Conservation (phyloP, 768 basidiomycete species). For the Amanita rubescens region DNA sequence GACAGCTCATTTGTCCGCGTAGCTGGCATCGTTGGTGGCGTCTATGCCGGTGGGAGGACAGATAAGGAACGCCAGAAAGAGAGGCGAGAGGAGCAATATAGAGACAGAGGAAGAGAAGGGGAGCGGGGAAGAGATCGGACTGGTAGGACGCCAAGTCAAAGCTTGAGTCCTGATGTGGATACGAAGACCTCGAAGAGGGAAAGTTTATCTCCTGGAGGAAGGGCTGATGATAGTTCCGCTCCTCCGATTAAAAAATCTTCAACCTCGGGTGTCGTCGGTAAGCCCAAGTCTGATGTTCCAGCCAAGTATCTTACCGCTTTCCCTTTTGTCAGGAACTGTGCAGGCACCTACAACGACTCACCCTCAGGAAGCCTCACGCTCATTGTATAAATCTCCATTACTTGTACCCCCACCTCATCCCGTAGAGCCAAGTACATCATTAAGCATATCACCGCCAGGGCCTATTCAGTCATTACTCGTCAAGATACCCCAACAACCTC, state of each 20-base stretch:
- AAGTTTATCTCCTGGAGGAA: not conserved
- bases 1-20: slow-evolving; percentile 7
- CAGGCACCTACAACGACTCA: too few species aligned
- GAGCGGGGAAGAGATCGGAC: slow-evolving; percentile 10
- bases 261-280: not conserved
- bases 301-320: too few species aligned
- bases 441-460: slow-evolving; percentile 20
- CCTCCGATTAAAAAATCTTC: not conserved
- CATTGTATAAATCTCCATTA: slow-evolving; percentile 21
- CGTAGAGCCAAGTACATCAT: slow-evolving; percentile 28
- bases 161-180: slow-evolving; percentile 8
- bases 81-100: slow-evolving; percentile 5
- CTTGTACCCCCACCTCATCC: slow-evolving; percentile 24
- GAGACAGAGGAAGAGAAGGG: slow-evolving; percentile 8
- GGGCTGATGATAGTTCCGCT: not conserved
- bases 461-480: slow-evolving; percentile 5
- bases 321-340: too few species aligned
- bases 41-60: slow-evolving; percentile 2
- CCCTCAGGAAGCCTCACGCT: not conserved
- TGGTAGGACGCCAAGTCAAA: slow-evolving; percentile 4
- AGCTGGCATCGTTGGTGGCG: slow-evolving; percentile 1
- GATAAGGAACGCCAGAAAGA: slow-evolving; percentile 10
- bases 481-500: slow-evolving; percentile 10
- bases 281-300: not conserved
- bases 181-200: slow-evolving; percentile 8